phyloP scores from a whole-genome alignment of 306 rosid species.

The Datisca glomerata region DNA sequence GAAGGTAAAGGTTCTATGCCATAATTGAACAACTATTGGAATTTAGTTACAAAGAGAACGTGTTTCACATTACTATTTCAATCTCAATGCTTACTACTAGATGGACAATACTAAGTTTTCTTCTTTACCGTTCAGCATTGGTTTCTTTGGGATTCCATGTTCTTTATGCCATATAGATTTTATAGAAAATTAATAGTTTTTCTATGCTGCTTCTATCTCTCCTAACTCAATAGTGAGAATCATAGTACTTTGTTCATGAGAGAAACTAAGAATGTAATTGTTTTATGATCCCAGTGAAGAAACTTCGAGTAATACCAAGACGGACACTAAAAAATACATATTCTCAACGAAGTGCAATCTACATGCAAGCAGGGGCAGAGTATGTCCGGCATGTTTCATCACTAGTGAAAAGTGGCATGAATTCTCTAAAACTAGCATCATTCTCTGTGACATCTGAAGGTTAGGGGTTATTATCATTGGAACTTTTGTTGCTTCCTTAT shows the following conservation, averaged over 20 bases:
- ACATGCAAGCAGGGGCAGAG: slow-evolving; percentile 68
- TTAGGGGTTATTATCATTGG: slow-evolving; percentile 19
- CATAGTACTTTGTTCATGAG: background rate
- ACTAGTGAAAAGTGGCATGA: slow-evolving; percentile 58
- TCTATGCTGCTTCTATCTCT: background rate
- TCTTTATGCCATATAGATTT: background rate
- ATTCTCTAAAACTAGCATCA: slow-evolving; percentile 47
- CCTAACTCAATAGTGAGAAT: no score
- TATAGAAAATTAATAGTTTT: background rate
- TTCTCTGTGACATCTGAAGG: slow-evolving; percentile 49
- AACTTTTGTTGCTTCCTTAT: background rate
- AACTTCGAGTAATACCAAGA: slow-evolving; percentile 69
- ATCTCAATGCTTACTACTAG: no score
- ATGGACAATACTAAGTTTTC: no score
- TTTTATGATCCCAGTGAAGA: slow-evolving; percentile 51
- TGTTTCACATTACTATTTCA: no score
- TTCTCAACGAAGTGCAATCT: slow-evolving; percentile 67
- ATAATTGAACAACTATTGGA: no score
- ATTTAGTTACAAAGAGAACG: no score
- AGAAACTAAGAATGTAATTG: no score
- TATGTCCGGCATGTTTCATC: slow-evolving; percentile 70
- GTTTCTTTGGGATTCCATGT: no score
- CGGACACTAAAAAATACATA: slow-evolving; percentile 56
- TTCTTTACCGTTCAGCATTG: no score
- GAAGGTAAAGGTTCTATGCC: slow-evolving; percentile 63